Evolutionary conservation across 2,329 filamentous ascomycete species (phyloP), one percentile per base, ranked within the genome.

Genomic region (Talaromyces sp.): DNA sequence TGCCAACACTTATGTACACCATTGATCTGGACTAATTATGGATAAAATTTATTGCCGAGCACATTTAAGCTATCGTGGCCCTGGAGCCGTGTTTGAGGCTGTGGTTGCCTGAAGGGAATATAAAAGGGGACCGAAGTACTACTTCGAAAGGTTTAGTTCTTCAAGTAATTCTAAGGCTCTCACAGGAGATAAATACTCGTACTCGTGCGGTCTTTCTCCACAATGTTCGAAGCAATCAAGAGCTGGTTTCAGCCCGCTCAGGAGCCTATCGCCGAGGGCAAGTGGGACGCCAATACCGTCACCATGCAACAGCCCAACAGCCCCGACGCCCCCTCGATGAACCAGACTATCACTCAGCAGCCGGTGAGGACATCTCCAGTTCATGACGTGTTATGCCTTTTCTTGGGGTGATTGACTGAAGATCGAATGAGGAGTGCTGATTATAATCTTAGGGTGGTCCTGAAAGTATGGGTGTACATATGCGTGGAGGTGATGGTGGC

Each of bases 401-500:
- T 2, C 20, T 27, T 20, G 1, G 3, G n/a, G 7, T 4, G 17
- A 39, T 5, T 36, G 24, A 22, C 16, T 50, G n/a, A 44, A 9
- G 33, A 35, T 14, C n/a, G 11, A n/a, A 19, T 13, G n/a, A n/a
- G n/a, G n/a, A 14, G 22, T 39, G 24, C 13, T 27, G 42, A 37
- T 41, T 11, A 19, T 35, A 24, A 5, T 40, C 9, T 40, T 19
- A 56, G 47, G 46, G 47, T 16, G 33, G 30, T 16, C 32, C 47
- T 24, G 47, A 56, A 17, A 42, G 47, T 19, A 54, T 51, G 54
- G 41, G 35, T 35, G 50, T 56, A 19, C 54, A 56, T 27, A 48
- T 54, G 39, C 54, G 54, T 19, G 54, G 54, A 47, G 54, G 52
- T 46, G 52, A 47, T 24, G 52, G 54, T 22, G 54, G 53, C 29